A percentile compares a stretch with the other conserved stretches of the same genome.
Evolutionary conservation across 768 basidiomycete species (phyloP).

Genomic region (Lentinula lateritia): DNA sequence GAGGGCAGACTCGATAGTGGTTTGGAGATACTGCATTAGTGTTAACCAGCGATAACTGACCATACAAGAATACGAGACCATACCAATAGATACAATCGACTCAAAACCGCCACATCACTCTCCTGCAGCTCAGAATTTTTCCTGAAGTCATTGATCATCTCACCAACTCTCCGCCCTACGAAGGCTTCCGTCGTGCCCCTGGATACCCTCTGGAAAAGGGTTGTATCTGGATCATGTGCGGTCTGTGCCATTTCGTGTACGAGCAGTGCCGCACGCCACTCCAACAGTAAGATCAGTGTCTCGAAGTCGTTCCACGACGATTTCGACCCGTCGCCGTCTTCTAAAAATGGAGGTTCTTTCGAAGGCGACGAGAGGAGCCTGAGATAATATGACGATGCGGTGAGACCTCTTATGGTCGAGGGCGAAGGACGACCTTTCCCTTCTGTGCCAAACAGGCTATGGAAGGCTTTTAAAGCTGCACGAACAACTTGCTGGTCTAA

Average conservation of each 20-base stretch:
- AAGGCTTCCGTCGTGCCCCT: constrained; percentile 68
- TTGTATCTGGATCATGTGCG: constrained; percentile 41
- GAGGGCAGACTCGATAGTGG: constrained; percentile 47
- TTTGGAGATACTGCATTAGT: constrained; percentile 52
- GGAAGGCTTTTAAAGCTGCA: constrained; percentile 59
- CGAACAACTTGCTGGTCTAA: constrained; percentile 72
- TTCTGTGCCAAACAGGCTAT: constrained; percentile 15
- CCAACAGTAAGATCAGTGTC: constrained; percentile 44
- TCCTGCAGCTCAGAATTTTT: constrained; percentile 2
- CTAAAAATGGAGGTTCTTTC: constrained; percentile 11
- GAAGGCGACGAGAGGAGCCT: constrained; percentile 35
- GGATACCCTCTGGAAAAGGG: constrained; percentile 50
- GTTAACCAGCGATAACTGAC: not conserved
- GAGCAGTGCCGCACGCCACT: constrained; percentile 59
- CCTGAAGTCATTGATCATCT: constrained; percentile 34
- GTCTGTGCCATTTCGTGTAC: constrained; percentile 41
- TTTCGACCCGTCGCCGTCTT: constrained; percentile 6
- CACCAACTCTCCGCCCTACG: constrained; percentile 48
- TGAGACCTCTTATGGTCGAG: constrained; percentile 20
- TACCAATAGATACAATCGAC: constrained; percentile 40
- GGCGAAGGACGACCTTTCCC: not conserved
- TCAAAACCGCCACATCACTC: constrained; percentile 24
- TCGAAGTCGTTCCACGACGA: constrained; percentile 30
- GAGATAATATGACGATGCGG: constrained; percentile 51
- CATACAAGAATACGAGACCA: constrained; percentile 9